Percentiles rank a stretch among this genome's conserved stretches.
Conservation (phyloP, 257 asterid species). For the Solanum etuberosum region DNA sequence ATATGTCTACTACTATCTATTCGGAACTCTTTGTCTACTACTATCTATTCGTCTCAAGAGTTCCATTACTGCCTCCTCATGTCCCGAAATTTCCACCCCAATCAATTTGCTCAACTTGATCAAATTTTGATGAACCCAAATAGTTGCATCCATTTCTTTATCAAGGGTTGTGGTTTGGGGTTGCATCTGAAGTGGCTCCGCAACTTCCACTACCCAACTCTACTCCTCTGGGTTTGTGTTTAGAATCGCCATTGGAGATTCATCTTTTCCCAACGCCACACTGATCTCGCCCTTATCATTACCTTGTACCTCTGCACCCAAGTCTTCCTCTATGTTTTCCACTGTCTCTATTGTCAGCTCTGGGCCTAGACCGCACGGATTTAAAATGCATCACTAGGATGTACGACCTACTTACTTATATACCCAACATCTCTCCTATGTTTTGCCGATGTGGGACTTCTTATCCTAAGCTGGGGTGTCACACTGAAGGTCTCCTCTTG, state of each 20-base stretch:
- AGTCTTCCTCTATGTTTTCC: too few relatives aligned
- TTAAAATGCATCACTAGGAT: not conserved
- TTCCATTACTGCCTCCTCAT: not conserved
- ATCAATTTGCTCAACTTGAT: not conserved
- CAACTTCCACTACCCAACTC: not conserved
- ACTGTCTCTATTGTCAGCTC: not conserved
- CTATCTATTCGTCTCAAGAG: not conserved
- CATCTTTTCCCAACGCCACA: not conserved
- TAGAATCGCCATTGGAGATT: not conserved
- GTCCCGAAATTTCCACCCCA: not conserved
- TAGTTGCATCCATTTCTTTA: not conserved
- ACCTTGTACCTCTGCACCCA: not conserved
- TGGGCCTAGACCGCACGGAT: not conserved
- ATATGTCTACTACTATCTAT: not conserved
- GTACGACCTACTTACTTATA: not conserved
- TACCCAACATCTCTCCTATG: not conserved
- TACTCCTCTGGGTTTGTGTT: not conserved
- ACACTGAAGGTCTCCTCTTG: not conserved
- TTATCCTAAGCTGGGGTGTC: not conserved
- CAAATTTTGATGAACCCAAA: not conserved
- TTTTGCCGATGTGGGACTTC: not conserved
- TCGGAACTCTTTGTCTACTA: not conserved
- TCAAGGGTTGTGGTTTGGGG: not conserved
- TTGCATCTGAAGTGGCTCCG: not conserved
- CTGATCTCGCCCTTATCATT: not conserved